These are phyloP conservation scores for Mucor plumbeus DNA, from an alignment of 371 early-diverging fungal species.

Conservation along the genomic window DNA sequence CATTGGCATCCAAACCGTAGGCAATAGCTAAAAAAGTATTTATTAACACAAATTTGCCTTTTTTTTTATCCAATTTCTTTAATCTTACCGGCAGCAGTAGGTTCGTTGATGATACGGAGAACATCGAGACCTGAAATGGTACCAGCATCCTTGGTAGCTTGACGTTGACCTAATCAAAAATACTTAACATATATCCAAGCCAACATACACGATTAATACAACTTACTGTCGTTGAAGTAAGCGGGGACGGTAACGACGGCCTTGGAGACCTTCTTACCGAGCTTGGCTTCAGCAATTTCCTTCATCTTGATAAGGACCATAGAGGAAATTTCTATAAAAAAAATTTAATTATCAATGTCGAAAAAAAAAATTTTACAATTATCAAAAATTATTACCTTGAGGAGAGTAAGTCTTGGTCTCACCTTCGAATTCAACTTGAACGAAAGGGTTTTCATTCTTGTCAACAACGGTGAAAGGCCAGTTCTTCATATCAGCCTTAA, in stretches of 20 bases:
- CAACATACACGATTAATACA: neutral
- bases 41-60: constrained; percentile 1
- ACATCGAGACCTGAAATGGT: constrained; percentile 82
- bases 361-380: neutral
- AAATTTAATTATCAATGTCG: neutral
- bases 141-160: constrained; percentile 88
- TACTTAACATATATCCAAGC: neutral
- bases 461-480: constrained; percentile 87
- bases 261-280: constrained; percentile 81
- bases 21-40: constrained; percentile 73
- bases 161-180: constrained; percentile 79
- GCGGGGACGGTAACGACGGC: constrained; percentile 98
- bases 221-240: constrained; percentile 67
- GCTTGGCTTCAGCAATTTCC: constrained; percentile 88
- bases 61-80: neutral
- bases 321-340: constrained; percentile 76
- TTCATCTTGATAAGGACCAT: constrained; percentile 94
- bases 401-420: constrained; percentile 87
- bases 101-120: constrained; percentile 93
- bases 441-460: constrained; percentile 72
- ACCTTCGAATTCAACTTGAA: constrained; percentile 82
- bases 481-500: constrained; percentile 91
- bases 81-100: constrained; percentile 80
- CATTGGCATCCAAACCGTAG: constrained; percentile 86
- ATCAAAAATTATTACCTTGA: constrained; percentile 47